These are phyloP conservation scores for Ogataea angusta DNA, from an alignment of 805 yeast genomes.

Conservation along the genomic window DNA sequence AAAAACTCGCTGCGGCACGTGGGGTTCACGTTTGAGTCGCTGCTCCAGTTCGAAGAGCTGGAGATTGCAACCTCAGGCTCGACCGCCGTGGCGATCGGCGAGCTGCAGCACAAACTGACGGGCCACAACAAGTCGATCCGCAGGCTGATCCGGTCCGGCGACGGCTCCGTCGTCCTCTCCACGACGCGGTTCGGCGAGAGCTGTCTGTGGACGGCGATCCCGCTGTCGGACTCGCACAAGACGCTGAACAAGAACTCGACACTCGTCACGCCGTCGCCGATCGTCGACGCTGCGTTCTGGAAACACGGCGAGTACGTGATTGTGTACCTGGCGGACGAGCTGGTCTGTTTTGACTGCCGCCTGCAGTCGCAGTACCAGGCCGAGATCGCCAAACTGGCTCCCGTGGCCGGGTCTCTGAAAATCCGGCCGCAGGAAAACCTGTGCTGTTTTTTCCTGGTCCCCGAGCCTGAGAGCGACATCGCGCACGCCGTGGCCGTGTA, in stretches of 20 bases:
- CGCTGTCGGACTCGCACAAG: conserved; percentile 24
- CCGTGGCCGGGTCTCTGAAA: conserved; percentile 14
- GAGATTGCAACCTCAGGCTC: not conserved
- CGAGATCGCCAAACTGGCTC: conserved; percentile 27
- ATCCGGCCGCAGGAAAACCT: conserved; percentile 15
- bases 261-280: conserved; percentile 43
- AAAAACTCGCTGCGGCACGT: conserved; percentile 35
- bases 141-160: conserved; percentile 59
- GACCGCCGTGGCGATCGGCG: conserved; percentile 21
- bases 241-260: conserved; percentile 36
- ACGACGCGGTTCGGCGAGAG: conserved; percentile 61
- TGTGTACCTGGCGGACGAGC: conserved; percentile 38
- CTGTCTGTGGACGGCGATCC: conserved; percentile 53
- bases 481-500: conserved; percentile 54
- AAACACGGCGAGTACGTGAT: conserved; percentile 45
- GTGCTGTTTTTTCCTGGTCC: conserved; percentile 34
- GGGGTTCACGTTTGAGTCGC: conserved; percentile 30
- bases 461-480: conserved; percentile 26
- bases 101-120: conserved; percentile 57
- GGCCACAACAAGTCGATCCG: conserved; percentile 85
- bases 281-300: conserved; percentile 47
- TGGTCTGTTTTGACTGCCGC: conserved; percentile 66
- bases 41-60: conserved; percentile 25
- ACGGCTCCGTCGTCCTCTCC: conserved; percentile 60
- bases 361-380: conserved; percentile 18